These are phyloP conservation scores for Mycena galopus DNA, from an alignment of 768 basidiomycete genomes.

Conservation along the genomic window DNA sequence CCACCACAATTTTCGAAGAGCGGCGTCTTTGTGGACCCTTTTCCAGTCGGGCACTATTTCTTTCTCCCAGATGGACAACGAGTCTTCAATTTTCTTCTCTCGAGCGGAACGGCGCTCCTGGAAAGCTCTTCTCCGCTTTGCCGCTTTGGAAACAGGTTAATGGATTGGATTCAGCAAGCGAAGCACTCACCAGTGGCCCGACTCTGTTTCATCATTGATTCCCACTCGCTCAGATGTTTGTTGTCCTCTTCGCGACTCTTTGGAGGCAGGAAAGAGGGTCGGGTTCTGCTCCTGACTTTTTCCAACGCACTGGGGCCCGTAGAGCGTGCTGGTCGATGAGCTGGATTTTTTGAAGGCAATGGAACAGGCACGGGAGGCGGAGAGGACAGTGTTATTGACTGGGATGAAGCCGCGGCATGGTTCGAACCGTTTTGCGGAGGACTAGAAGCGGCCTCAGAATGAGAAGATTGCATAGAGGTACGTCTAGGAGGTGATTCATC, in stretches of 20 bases:
- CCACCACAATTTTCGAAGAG: slow-evolving; percentile 84
- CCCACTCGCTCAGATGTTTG: slow-evolving; percentile 89
- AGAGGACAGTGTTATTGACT: slow-evolving; percentile 42
- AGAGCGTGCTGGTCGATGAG: slow-evolving; percentile 64
- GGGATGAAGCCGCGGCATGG: slow-evolving; percentile 34
- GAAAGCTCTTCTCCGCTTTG: slow-evolving; percentile 73
- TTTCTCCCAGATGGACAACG: slow-evolving; percentile 81
- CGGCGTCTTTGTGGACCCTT: slow-evolving; percentile 73
- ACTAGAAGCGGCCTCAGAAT: slow-evolving; percentile 40
- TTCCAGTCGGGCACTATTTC: slow-evolving; percentile 89
- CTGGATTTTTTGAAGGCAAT: slow-evolving; percentile 44
- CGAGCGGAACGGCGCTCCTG: slow-evolving; percentile 73
- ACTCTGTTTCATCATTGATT: slow-evolving; percentile 89
- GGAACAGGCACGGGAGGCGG: slow-evolving; percentile 45
- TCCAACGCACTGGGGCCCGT: slow-evolving; percentile 79
- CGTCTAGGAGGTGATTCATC: slow-evolving; percentile 19
- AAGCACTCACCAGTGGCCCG: slow-evolving; percentile 71
- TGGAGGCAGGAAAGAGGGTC: slow-evolving; percentile 89
- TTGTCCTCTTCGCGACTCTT: slow-evolving; percentile 82
- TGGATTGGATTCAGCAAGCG: neutral
- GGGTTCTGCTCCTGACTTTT: slow-evolving; percentile 85
- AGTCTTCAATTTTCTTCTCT: slow-evolving; percentile 78
- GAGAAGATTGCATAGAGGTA: slow-evolving; percentile 27
- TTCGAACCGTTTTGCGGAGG: slow-evolving; percentile 30
- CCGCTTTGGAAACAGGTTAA: slow-evolving; percentile 62